phyloP scores from a whole-genome alignment of 1,284 basidiomycete genomes.

The Paramarasmius palmivorus region DNA sequence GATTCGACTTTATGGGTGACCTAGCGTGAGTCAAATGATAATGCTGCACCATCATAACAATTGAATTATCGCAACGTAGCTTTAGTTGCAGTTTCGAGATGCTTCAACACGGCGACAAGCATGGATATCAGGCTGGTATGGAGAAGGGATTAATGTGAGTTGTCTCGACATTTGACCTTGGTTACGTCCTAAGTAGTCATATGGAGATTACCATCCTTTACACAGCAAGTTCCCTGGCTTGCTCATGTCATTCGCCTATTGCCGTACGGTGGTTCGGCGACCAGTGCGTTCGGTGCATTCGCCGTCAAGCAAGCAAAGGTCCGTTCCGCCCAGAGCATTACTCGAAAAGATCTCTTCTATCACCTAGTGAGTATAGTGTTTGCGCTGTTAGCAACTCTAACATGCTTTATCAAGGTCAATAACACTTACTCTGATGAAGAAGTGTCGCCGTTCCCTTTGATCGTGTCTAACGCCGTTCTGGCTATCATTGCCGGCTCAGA shows the following conservation, averaged over 20 bases:
- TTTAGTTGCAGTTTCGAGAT: conserved; percentile 17
- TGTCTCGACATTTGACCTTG: too few relatives aligned
- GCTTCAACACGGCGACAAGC: conserved; percentile 10
- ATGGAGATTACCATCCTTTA: neutral
- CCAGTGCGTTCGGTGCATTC: neutral
- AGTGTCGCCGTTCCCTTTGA: conserved; percentile 3
- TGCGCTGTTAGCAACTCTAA: neutral
- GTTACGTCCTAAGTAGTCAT: neutral
- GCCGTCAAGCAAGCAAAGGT: conserved; percentile 1
- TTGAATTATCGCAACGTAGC: neutral
- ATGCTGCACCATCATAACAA: neutral
- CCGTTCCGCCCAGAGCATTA: conserved; percentile 1
- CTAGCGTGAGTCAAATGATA: neutral
- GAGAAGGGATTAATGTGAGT: conserved; percentile 7
- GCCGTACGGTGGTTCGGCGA: neutral
- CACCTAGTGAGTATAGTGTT: conserved; percentile 9
- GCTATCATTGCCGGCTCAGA: conserved; percentile 28
- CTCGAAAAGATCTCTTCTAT: conserved; percentile 10
- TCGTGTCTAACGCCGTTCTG: conserved; percentile 11
- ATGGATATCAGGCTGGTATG: conserved; percentile 10
- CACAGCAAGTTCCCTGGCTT: conserved; percentile 12
- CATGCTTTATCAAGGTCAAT: neutral
- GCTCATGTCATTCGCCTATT: neutral
- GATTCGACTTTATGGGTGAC: conserved; percentile 15
- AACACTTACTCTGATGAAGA: neutral